Evolutionary conservation across 2,329 filamentous ascomycete species (phyloP).

Genomic region (Thelonectria olida): DNA sequence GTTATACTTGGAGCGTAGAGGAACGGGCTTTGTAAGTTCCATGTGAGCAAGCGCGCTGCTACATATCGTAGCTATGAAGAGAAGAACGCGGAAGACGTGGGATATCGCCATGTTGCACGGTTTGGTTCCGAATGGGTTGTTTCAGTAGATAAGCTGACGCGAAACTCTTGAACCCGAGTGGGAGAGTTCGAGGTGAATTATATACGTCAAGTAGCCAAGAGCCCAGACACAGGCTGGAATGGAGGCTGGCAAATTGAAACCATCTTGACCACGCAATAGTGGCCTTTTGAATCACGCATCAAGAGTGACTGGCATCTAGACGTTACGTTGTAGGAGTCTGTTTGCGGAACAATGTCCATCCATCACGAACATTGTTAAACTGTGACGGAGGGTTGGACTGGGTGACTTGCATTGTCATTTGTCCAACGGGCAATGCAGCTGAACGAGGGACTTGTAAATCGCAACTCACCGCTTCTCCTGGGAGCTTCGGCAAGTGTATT

Average conservation of each 20-base stretch:
- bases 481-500: background rate
- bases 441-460: background rate
- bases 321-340: background rate
- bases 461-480: background rate
- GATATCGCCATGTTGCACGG: background rate
- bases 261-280: background rate
- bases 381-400: slow-evolving; percentile 2
- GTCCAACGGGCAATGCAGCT: background rate
- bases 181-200: background rate
- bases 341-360: background rate
- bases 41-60: slow-evolving; percentile 51
- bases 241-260: slow-evolving; percentile 1
- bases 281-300: slow-evolving; percentile 4
- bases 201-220: background rate
- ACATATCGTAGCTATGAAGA: background rate
- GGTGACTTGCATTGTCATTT: background rate
- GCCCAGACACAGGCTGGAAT: background rate
- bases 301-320: background rate
- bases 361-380: background rate
- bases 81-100: background rate
- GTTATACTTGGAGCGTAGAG: slow-evolving; percentile 62
- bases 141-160: background rate
- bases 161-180: background rate
- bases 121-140: background rate
- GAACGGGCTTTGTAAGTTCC: slow-evolving; percentile 59